These are phyloP conservation scores for Populus tomentosa DNA, from an alignment of 441 rosid genomes.

Conservation along the genomic window DNA sequence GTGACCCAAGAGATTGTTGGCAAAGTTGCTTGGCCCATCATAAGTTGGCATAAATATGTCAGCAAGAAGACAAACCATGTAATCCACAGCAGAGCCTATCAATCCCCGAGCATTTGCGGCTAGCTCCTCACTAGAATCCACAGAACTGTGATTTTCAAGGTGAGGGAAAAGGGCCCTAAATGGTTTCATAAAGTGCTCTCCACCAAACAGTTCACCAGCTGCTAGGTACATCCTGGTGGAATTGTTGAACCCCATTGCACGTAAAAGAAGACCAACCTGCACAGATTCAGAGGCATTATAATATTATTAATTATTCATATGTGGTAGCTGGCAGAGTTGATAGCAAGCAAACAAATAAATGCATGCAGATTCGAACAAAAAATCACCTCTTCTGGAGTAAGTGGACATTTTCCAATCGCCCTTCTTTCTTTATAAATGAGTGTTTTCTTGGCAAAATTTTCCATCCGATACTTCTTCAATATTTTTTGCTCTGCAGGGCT, in stretches of 20 bases:
- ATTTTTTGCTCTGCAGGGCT: conserved; percentile 63
- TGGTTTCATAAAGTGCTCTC: conserved; percentile 84
- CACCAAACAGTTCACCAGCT: conserved; percentile 95
- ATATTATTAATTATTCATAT: not conserved
- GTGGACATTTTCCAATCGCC: conserved; percentile 92
- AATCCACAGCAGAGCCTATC: conserved; percentile 97
- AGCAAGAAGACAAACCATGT: conserved; percentile 98
- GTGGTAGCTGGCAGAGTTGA: not conserved
- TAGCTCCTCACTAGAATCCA: conserved; percentile 74
- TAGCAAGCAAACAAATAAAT: not conserved
- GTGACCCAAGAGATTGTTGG: conserved; percentile 95
- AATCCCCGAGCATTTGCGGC: conserved; percentile 61
- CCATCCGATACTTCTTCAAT: conserved; percentile 72
- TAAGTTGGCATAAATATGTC: conserved; percentile 98
- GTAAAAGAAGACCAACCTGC: conserved; percentile 91
- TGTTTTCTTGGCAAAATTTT: conserved; percentile 72
- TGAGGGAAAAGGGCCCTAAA: conserved; percentile 73
- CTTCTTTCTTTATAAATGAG: conserved; percentile 79
- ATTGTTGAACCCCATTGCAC: conserved; percentile 86
- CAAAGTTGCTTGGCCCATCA: conserved; percentile 99
- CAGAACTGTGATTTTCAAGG: conserved; percentile 93
- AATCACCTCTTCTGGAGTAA: conserved; percentile 95
- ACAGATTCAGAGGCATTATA: conserved; percentile 17
- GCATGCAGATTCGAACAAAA: not conserved
- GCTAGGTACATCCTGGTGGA: conserved; percentile 87